Evolutionary conservation across 805 yeast species (phyloP), one percentile per base, ranked within the genome.

Genomic region (Ogataea salicorniae): DNA sequence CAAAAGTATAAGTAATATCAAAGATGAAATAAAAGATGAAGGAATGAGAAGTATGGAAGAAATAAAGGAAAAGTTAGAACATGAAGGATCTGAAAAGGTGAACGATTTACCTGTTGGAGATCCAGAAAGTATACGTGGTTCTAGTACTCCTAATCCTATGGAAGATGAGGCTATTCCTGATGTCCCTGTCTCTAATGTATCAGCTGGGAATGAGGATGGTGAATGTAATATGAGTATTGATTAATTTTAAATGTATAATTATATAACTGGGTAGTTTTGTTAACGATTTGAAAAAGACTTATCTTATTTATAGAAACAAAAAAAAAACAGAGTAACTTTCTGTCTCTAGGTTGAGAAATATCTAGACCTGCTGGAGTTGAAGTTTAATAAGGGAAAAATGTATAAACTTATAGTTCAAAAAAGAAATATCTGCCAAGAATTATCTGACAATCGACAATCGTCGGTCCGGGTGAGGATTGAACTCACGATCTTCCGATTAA

Each of bases 401-500:
- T 6, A 2, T 8, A 26, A 26, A 23, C 29, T 23, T 7, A 26
- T 11, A 17, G 46, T 23, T 11, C 38, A 41, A 51, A 47, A 44
- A 50, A 35, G 39, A 13, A 45, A 39, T 26, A 8, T 9, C 3
- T 5, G 9, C 2, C 29, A 20, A 20, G 20, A 26, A 9, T 9
- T 26, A 4, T 26, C 13, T 26, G 31, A 26, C 31, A n/a, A n/a
- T n/a, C n/a, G n/a, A n/a, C n/a, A 23, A 7, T 9, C 8, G 29
- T 34, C 58, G 58, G 52, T 55, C 58, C 45, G 53, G 55, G 58
- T 54, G 58, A 54, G 58, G 58, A 54, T 54, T 50, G 58, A 54
- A 54, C 58, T 54, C 58, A 54, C 58, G 58, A 54, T 54, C 58
- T 54, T 49, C 55, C 58, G 58, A 54, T 54, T 54, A 54, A 54